Evolutionary conservation across 129 eudicot species (phyloP), one percentile per base, ranked within the genome.

Genomic region (Flaveria ramosissima): DNA sequence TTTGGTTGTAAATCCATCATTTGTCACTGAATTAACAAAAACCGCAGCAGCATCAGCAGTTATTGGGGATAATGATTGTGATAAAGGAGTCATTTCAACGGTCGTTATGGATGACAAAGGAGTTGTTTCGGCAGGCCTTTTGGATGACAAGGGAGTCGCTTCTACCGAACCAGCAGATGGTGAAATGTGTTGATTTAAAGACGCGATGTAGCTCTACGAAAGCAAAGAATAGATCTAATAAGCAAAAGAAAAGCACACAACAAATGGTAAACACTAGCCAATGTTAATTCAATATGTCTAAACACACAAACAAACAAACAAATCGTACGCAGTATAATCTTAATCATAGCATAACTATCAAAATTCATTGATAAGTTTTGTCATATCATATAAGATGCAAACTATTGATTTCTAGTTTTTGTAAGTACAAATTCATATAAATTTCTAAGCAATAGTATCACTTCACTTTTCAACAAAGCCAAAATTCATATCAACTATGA

Each of bases 171-270:
- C 24, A 32, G 24, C 23, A 0, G 16, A 47, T 48, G 87, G 48
- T 30, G 84, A 80, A 56, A 57, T 56, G 19, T 57, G 59, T 59
- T 71, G 68, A 76, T 82, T 77, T 65, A 73, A 48, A 55, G 82
- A 80, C 10, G 23, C 39, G 56, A 72, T 30, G 78, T 53, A 66
- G 50, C 70, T 84, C 87, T 83, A 80, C 36, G 24, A 73, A 63
- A 65, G 26, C 20, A 15, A 65, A 72, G 17, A 73, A 50, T 70
- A 46, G 2, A 48, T 71, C 43, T 61, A 6, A 45, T 11, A 48
- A 48, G 14, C 7, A 48, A 12, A 48, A 48, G 5, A 13, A 12
- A 11, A 48, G 53, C 53, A 48, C 6, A 14, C n/a, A 48, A 48
- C 17, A 48, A 48, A 48, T 48, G 53, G 1, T 48, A 48, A 48